These are phyloP conservation scores for Carex myosuroides DNA, from an alignment of 176 grass and related monocot genomes.

Conservation along the genomic window DNA sequence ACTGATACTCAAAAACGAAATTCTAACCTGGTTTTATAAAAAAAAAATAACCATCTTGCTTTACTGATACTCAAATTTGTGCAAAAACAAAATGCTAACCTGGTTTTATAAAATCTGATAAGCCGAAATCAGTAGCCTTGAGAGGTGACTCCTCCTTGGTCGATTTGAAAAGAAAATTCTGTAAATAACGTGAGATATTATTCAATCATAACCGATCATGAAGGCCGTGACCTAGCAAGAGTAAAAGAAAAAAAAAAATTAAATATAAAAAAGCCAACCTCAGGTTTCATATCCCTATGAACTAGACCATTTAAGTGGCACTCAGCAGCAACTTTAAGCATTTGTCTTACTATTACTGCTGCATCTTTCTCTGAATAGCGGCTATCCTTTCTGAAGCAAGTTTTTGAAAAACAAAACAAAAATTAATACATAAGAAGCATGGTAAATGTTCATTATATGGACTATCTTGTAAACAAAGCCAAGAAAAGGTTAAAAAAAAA, in stretches of 20 bases:
- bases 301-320: constrained; percentile 96
- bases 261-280: constrained; percentile 45
- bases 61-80: constrained; percentile 1
- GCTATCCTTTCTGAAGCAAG: constrained; percentile 62
- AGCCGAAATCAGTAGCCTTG: constrained; percentile 97
- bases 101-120: constrained; percentile 94
- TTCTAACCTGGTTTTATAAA: constrained; percentile 78
- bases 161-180: constrained; percentile 97
- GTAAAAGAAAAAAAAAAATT: background rate
- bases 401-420: background rate
- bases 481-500: background rate
- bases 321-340: constrained; percentile 98
- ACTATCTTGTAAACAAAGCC: background rate
- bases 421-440: background rate
- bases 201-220: constrained; percentile 7
- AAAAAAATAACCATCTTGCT: background rate
- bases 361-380: constrained; percentile 96
- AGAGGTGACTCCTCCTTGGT: constrained; percentile 66
- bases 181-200: constrained; percentile 24
- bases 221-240: constrained; percentile 1
- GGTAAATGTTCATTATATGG: background rate
- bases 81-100: constrained; percentile 31
- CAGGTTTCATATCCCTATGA: constrained; percentile 98
- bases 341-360: constrained; percentile 83
- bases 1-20: background rate